Conservation (phyloP, 1,284 basidiomycete genomes). For the Gymnopus androsaceus region DNA sequence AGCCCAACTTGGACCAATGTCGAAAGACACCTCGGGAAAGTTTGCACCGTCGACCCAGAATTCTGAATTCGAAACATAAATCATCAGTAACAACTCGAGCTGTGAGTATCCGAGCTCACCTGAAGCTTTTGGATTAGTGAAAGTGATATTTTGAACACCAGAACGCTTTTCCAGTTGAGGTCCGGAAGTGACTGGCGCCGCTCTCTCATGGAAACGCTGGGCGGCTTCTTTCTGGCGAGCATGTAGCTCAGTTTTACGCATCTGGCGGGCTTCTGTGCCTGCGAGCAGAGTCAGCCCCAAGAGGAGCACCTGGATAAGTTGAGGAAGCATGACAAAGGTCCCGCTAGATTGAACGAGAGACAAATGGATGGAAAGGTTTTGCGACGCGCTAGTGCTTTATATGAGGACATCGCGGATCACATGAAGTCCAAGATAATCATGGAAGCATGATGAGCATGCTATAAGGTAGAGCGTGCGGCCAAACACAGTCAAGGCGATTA, state of each 20-base stretch:
- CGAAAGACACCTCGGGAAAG: conserved; percentile 72
- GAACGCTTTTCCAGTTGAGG: conserved; percentile 7
- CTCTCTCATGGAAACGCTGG: conserved; percentile 35
- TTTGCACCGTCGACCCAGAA: conserved; percentile 70
- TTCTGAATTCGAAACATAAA: conserved; percentile 45
- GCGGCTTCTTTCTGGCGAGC: conserved; percentile 42
- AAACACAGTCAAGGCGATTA: not conserved
- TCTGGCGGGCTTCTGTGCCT: conserved; percentile 25
- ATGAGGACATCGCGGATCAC: too few species aligned
- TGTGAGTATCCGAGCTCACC: conserved; percentile 37
- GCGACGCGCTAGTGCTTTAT: too few species aligned
- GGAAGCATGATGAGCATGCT: not conserved
- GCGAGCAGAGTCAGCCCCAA: conserved; percentile 15
- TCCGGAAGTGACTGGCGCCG: conserved; percentile 23
- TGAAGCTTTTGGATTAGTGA: conserved; percentile 66
- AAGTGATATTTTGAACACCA: conserved; percentile 65
- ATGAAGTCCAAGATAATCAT: too few species aligned
- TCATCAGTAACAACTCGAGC: not conserved
- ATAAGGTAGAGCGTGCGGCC: not conserved
- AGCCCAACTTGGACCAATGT: conserved; percentile 75
- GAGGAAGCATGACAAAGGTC: not conserved
- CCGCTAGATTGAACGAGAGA: not conserved
- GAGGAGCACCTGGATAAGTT: conserved; percentile 4
- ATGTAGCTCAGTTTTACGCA: conserved; percentile 40
- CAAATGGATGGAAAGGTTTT: too few species aligned